These are phyloP conservation scores for Saccharomyces jurei DNA, from an alignment of 805 yeast species.

Conservation along the genomic window DNA sequence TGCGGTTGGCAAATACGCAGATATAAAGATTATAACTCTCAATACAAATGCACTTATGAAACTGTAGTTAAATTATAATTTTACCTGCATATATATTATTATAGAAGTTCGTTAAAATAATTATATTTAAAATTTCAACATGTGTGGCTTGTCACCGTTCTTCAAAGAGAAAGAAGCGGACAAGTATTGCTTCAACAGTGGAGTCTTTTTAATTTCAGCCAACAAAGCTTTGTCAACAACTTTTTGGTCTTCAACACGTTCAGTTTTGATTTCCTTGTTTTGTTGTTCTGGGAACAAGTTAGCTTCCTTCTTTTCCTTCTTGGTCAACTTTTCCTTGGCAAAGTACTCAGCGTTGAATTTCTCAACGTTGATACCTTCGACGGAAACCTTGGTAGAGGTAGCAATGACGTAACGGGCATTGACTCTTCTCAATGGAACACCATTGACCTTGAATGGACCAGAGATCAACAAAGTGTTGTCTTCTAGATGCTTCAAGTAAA, in stretches of 20 bases:
- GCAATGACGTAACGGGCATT: slow-evolving; percentile 97
- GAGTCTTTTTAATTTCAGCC: slow-evolving; percentile 91
- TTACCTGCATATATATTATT: not conserved
- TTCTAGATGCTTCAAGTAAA: slow-evolving; percentile 88
- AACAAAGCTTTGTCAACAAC: slow-evolving; percentile 82
- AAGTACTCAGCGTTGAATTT: slow-evolving; percentile 91
- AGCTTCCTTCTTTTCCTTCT: slow-evolving; percentile 77
- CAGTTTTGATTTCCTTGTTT: slow-evolving; percentile 82
- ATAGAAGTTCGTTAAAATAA: not conserved
- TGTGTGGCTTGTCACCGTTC: slow-evolving; percentile 97
- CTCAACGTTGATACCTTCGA: slow-evolving; percentile 70
- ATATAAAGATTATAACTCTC: not conserved
- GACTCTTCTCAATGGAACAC: slow-evolving; percentile 98
- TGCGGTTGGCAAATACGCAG: no score
- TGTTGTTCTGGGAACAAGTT: slow-evolving; percentile 75
- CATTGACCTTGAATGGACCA: slow-evolving; percentile 98
- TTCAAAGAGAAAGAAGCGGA: slow-evolving; percentile 90
- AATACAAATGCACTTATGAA: not conserved
- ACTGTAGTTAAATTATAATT: not conserved
- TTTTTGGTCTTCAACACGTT: slow-evolving; percentile 94
- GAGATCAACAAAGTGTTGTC: slow-evolving; percentile 94
- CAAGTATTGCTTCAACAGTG: slow-evolving; percentile 91
- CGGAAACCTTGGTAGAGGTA: slow-evolving; percentile 83
- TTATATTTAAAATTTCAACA: slow-evolving; percentile 75
- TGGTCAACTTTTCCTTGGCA: slow-evolving; percentile 83